Conservation (phyloP, 2,329 filamentous ascomycete genomes). For the Aspergillus hortae region DNA sequence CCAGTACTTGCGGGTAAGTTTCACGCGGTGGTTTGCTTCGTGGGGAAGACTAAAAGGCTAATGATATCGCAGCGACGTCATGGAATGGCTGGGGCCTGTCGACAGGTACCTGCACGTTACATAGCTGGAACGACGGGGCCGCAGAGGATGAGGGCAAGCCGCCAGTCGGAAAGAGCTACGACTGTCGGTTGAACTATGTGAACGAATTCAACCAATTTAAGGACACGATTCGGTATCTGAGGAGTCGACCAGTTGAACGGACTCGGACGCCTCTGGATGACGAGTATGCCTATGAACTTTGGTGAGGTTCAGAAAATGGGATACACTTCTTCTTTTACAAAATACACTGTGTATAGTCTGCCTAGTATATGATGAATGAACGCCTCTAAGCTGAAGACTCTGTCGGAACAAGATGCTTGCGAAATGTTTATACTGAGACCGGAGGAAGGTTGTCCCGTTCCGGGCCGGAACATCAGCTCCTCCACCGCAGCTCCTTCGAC, state of each 20-base stretch:
- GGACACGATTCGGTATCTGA: conserved; percentile 11
- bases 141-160: conserved; percentile 62
- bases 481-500: conserved; percentile 13
- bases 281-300: conserved; percentile 6
- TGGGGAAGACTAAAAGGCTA: background rate
- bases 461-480: conserved; percentile 12
- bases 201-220: conserved; percentile 41
- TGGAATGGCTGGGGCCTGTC: conserved; percentile 76
- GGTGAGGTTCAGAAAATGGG: background rate
- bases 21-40: background rate
- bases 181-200: conserved; percentile 54
- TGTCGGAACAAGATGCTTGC: background rate
- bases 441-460: conserved; percentile 21
- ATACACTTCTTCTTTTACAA: background rate
- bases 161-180: conserved; percentile 57
- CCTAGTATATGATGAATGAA: background rate
- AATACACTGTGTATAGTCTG: background rate
- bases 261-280: conserved; percentile 2
- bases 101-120: conserved; percentile 71
- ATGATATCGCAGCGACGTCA: conserved; percentile 60
- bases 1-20: conserved; percentile 67
- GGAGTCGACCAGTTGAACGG: conserved; percentile 15
- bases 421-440: conserved; percentile 8
- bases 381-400: background rate
- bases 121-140: conserved; percentile 69